Evolutionary conservation across 164 flowering plant species (phyloP), one percentile per base, ranked within the genome.

Genomic region (Tetracentron sinense): DNA sequence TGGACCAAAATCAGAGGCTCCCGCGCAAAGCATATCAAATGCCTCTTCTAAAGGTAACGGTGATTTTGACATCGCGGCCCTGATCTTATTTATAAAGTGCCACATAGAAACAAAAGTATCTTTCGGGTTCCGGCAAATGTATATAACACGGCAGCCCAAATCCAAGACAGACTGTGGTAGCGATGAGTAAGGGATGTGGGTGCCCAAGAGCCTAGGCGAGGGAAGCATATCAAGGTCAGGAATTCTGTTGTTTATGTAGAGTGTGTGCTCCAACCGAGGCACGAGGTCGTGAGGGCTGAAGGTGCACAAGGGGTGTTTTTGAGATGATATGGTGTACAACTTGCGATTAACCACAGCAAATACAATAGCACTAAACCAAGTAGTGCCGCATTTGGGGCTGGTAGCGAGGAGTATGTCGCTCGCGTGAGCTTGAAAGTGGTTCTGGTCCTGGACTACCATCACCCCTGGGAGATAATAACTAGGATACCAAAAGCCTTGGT

Each of bases 61-160:
- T 23, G 59, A 29, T 8, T 42, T 42, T 3, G 23, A 19, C 12
- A 60, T 23, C 19, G 30, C 15, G 16, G 19, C 0, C 7, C 46
- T 50, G 0, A 33, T 3, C 60, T 60, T 67, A 6, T 20, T 58
- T 26, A 54, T 6, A 26, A 64, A 64, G n/a, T 65, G 61, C 75
- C 75, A 75, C 21, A 29, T 6, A 0, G 78, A 75, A n/a, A 68
- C 46, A 0, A 71, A 53, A 11, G 57, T 62, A 23, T 75, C 75
- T 28, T 65, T 71, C 0, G 78, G 74, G 11, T 74, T 57, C 6
- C 71, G 22, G 20, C 66, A 60, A 4, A 71, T 19, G 30, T 68
- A 67, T 6, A 74, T 58, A 4, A 64, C 64, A 52, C 27, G 22
- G 22, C 69, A 71, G 0, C 21, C 6, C 0, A 30, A 56, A 12